phyloP scores from a whole-genome alignment of 768 basidiomycete genomes.

The Nidularia sp. region DNA sequence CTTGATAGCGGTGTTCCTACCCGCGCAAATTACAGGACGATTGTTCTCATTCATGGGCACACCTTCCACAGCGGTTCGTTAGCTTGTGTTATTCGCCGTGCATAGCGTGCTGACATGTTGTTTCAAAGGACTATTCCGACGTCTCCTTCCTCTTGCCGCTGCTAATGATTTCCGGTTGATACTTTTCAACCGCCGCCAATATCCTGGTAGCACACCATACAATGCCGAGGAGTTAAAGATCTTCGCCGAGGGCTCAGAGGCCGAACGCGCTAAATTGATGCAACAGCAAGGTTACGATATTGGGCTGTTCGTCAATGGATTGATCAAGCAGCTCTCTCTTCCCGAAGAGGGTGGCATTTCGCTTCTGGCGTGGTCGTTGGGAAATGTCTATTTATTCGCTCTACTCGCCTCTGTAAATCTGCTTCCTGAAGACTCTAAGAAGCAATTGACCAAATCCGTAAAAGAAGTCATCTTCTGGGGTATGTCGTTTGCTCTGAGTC shows the following conservation, averaged over 20 bases:
- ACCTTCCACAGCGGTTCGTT: constrained; percentile 19
- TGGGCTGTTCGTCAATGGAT: constrained; percentile 17
- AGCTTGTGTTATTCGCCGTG: constrained; percentile 14
- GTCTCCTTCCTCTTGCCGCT: constrained; percentile 11
- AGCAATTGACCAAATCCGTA: constrained; percentile 14
- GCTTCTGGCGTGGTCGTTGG: constrained; percentile 25
- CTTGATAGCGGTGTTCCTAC: constrained; percentile 20
- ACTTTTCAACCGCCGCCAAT: constrained; percentile 27
- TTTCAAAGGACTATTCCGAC: constrained; percentile 17
- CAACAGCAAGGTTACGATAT: constrained; percentile 21
- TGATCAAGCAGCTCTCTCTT: constrained; percentile 14
- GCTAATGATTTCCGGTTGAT: constrained; percentile 18
- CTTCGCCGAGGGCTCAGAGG: constrained; percentile 8
- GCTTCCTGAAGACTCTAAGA: constrained; percentile 9
- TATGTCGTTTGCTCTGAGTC: constrained; percentile 3
- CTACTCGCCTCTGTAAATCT: constrained; percentile 13
- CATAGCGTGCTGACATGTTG: constrained; percentile 7
- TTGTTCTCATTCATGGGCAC: constrained; percentile 25
- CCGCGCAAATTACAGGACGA: constrained; percentile 14
- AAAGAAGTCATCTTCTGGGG: constrained; percentile 15
- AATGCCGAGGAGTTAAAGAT: constrained; percentile 16
- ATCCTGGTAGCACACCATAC: constrained; percentile 24
- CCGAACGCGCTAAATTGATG: constrained; percentile 13
- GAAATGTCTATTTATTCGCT: constrained; percentile 15
- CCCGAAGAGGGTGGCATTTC: constrained; percentile 13